Evolutionary conservation across 192 early-diverging fungal genomes (phyloP), one percentile per base, ranked within the genome.

Genomic region (Coemansia sp.): DNA sequence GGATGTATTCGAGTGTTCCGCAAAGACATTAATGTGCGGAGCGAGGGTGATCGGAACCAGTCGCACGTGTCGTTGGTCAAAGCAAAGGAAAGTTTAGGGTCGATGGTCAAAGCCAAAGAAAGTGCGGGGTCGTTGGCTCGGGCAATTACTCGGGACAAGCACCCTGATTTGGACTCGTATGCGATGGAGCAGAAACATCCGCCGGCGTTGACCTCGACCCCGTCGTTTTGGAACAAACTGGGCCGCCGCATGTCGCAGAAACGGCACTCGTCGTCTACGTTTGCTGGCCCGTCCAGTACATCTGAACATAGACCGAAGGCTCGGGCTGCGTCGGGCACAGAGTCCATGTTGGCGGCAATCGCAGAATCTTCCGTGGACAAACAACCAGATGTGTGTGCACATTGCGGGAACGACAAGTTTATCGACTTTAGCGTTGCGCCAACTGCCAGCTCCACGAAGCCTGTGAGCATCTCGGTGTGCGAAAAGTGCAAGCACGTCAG

Each of bases 1-100:
- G 89, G 88, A 36, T 63, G 64, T 52, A 88, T 90, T 57, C 81
- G 86, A 28, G 85, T 90, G 12, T 90, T 85, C 75, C 78, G 88
- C 55, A 82, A 84, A 31, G 89, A 90, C 57, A 83, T 79, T 22
- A 81, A 81, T 49, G 59, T 69, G 42, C 62, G 2, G 11, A n/a
- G 38, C 25, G 63, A 20, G 26, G 31, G 15, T 22, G 23, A 15
- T 21, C 55, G 15, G 9, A 48, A 8, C n/a, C 54, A 2, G 26
- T 65, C 67, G 48, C 40, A 54, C n/a, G 8, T 59, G 3, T 62
- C 69, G 40, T 53, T 65, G 64, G 28, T 72, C 22, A 56, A 31
- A 20, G 23, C 50, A 14, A 60, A 57, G n/a, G n/a, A n/a, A n/a
- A n/a, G n/a, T n/a, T n/a, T n/a, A n/a, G n/a, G n/a, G 3, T 61